phyloP scores from a whole-genome alignment of 2,329 filamentous ascomycete species.

The Alternaria triticimaculans region DNA sequence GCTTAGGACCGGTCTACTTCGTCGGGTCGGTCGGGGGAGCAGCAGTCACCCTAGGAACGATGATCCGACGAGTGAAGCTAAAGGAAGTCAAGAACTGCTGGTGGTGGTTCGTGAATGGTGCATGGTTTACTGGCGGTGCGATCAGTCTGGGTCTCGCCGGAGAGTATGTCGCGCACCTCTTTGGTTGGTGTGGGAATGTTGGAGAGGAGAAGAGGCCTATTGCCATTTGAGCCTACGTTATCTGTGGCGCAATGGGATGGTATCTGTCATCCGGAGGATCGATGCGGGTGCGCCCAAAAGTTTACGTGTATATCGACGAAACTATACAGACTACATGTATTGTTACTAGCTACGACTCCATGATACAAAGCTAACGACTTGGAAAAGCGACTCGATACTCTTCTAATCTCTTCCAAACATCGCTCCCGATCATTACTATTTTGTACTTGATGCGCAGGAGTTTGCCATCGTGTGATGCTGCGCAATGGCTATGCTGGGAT shows the following conservation, averaged over 20 bases:
- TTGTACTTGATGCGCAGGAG: too few relatives aligned
- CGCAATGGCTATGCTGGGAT: too few relatives aligned
- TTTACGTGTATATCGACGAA: neutral
- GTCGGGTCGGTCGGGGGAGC: slow-evolving; percentile 65
- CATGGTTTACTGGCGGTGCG: slow-evolving; percentile 66
- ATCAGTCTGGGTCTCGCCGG: slow-evolving; percentile 62
- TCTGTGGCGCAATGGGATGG: accelerated
- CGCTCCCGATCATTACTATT: too few relatives aligned
- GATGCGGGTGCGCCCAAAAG: neutral
- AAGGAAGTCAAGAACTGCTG: slow-evolving; percentile 65
- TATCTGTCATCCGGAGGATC: neutral
- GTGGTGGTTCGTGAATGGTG: slow-evolving; percentile 70
- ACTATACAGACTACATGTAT: neutral
- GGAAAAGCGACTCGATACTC: neutral
- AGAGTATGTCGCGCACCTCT: slow-evolving; percentile 56
- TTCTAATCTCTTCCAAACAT: neutral
- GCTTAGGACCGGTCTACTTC: slow-evolving; percentile 66
- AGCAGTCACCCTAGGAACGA: slow-evolving; percentile 60
- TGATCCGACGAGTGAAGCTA: slow-evolving; percentile 66
- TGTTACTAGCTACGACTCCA: neutral
- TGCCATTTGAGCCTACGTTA: neutral
- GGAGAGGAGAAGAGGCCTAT: neutral
- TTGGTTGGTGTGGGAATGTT: slow-evolving; percentile 33
- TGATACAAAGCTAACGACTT: neutral
- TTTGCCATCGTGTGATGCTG: too few relatives aligned